Base-by-base conservation (phyloP, 1,284 basidiomycete genomes). In the Omphalotus olearius region DNA sequence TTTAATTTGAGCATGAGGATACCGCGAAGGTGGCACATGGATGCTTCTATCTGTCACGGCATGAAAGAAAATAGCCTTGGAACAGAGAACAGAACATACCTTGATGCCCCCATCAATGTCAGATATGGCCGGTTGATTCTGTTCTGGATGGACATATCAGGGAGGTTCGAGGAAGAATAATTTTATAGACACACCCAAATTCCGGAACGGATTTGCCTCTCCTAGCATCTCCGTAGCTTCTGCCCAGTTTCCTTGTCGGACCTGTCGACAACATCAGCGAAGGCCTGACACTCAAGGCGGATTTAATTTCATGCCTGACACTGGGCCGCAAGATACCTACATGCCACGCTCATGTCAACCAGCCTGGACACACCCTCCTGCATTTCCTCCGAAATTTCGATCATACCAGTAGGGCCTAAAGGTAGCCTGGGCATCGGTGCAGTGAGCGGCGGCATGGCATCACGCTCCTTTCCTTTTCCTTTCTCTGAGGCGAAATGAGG, bases 151-250 rank as follows among this genome's bases (percentile, higher is more conserved):
- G 30, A 10, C 81, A 58, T 26, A 23, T 26, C 43, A 10, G 50
- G 14, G 39, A 41, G 16, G 14, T 33, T 11, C 23, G 45, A 30
- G n/a, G 37, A 63, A 9, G 30, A 28, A 28, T 13, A 9, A 13
- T 9, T 33, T 33, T 33, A 10, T 2, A 13, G 9, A 33, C 30
- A 33, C 54, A 82, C 85, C 81, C 57, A 82, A 80, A 36, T 82
- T 79, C 30, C 82, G 76, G 65, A 94, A 95, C 3, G 93, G 91
- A 68, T 95, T 94, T 3, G 85, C 81, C 64, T 94, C 88, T 35
- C 96, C 97, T 1, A 99, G 78, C 76, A 98, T 86, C 62, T 98
- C 94, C 9, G 93, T 81, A 3, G 96, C 96, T 56, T 93, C 93
- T 13, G 84, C 76, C 85, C 93, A 98, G 64, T 94, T 93, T 5